These are phyloP conservation scores for Golubevia pallescens DNA, from an alignment of 1,284 basidiomycete species.

Conservation along the genomic window DNA sequence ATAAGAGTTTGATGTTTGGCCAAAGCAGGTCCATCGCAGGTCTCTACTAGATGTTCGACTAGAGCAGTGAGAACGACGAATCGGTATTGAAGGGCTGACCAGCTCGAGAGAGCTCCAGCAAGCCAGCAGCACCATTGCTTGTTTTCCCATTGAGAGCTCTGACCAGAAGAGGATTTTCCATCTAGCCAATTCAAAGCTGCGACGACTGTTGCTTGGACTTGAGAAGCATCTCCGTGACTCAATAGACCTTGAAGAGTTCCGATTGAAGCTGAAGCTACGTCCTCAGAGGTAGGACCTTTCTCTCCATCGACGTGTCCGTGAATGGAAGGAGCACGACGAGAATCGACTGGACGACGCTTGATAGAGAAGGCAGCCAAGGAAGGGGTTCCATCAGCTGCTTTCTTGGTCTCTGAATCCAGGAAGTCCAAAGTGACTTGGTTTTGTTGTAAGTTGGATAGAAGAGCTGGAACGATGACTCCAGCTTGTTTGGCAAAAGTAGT, in stretches of 20 bases:
- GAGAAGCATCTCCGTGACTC: slow-evolving; percentile 77
- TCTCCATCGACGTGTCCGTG: slow-evolving; percentile 86
- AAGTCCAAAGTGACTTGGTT: slow-evolving; percentile 70
- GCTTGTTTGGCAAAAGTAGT: slow-evolving; percentile 80
- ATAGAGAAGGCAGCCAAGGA: slow-evolving; percentile 74
- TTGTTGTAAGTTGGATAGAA: slow-evolving; percentile 74
- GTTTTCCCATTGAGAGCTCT: slow-evolving; percentile 72
- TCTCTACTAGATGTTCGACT: slow-evolving; percentile 78
- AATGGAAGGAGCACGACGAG: slow-evolving; percentile 83
- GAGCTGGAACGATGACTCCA: slow-evolving; percentile 75
- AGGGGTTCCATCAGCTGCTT: slow-evolving; percentile 73
- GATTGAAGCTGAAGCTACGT: slow-evolving; percentile 78
- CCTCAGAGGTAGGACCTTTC: slow-evolving; percentile 76
- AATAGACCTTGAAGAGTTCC: slow-evolving; percentile 77
- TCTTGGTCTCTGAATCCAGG: slow-evolving; percentile 74
- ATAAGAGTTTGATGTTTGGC: slow-evolving; percentile 75
- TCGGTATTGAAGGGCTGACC: slow-evolving; percentile 89
- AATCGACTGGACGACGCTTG: slow-evolving; percentile 74
- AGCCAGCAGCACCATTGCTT: slow-evolving; percentile 82
- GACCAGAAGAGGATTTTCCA: slow-evolving; percentile 18
- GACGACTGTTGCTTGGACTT: slow-evolving; percentile 75
- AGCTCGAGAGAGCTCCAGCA: slow-evolving; percentile 76
- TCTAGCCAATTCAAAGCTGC: slow-evolving; percentile 68
- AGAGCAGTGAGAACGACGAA: slow-evolving; percentile 84
- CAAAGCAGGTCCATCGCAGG: slow-evolving; percentile 71